Base-by-base conservation (phyloP, 306 rosid species). In the Astragalus membranaceus region DNA sequence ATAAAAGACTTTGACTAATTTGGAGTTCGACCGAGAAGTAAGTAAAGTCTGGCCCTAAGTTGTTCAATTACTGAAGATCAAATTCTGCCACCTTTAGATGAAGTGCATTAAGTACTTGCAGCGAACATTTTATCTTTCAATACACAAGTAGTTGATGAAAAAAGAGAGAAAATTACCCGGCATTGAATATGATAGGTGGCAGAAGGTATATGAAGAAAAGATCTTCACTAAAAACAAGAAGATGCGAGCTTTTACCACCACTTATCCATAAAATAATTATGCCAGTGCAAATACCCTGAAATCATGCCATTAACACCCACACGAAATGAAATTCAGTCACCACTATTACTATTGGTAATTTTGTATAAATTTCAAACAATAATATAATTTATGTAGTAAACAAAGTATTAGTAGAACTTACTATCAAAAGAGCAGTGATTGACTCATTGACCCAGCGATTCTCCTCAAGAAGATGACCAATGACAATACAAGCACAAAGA, bases 401-500 rank as follows among this genome's bases (percentile, higher is more conserved):
- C 39, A 35, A 35, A 52, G 6, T 7, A n/a, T 32, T 26, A 26
- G 3, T 26, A 26, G 30, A 26, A 83, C 98, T 84, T 82, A 94
- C 99, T 49, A 94, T 91, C 17, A 84, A 23, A 76, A 94, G 96
- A 48, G 99, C 97, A 3, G 99, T 94, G 80, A 91, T 91, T 5
- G 97, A 94, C 64, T 94, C 99, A 32, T 91, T 94, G 80, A 91
- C 47, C 97, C 99, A 94, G 0, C 95, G 88, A 74, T 84, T 81
- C 89, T 94, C 97, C 85, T 94, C 97, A 3, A 94, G 99, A 77
- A 94, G 97, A 85, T 91, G 96, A 6, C 99, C 99, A 68, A 94
- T 70, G 57, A 94, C 96, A 75, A 94, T 91, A 73, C 99, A 94
- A 77, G 95, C 91, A 77, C 95, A 91, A 16, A 94, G 86, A 10